These are phyloP conservation scores for Hypoxylon sp. DNA, from an alignment of 2,329 filamentous ascomycete genomes.

Conservation along the genomic window DNA sequence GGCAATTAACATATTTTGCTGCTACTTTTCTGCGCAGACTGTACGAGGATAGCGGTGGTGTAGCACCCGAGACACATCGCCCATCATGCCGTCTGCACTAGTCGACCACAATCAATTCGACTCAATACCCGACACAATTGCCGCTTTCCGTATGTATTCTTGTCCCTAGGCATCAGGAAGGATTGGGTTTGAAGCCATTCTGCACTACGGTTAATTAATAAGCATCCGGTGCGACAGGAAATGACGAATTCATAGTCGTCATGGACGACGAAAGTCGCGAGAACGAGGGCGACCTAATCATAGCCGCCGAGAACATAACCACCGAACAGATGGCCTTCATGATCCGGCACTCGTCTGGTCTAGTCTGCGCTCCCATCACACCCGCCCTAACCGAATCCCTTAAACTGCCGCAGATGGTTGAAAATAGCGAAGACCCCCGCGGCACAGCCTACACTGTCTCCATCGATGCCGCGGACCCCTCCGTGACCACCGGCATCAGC, in stretches of 20 bases:
- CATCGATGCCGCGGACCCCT: slow-evolving; percentile 81
- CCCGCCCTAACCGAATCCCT: slow-evolving; percentile 78
- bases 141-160: slow-evolving; percentile 71
- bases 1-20: slow-evolving; percentile 1
- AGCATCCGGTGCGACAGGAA: slow-evolving; percentile 62
- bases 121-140: slow-evolving; percentile 75
- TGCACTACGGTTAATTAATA: slow-evolving; percentile 22
- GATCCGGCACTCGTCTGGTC: slow-evolving; percentile 89
- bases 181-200: slow-evolving; percentile 5
- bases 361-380: slow-evolving; percentile 89
- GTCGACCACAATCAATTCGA: slow-evolving; percentile 71
- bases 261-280: slow-evolving; percentile 94
- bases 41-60: neutral
- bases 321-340: slow-evolving; percentile 95
- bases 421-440: slow-evolving; percentile 81
- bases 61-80: slow-evolving; percentile 29
- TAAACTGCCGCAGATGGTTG: slow-evolving; percentile 90
- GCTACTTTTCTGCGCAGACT: neutral
- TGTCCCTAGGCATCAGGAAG: slow-evolving; percentile 4
- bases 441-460: slow-evolving; percentile 94
- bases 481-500: slow-evolving; percentile 89
- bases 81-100: slow-evolving; percentile 65
- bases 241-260: slow-evolving; percentile 94
- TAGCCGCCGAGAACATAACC: slow-evolving; percentile 87
- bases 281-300: slow-evolving; percentile 98